Evolutionary conservation across 2,329 filamentous ascomycete genomes (phyloP).

Genomic region (Fusarium pseudoanthophilum): DNA sequence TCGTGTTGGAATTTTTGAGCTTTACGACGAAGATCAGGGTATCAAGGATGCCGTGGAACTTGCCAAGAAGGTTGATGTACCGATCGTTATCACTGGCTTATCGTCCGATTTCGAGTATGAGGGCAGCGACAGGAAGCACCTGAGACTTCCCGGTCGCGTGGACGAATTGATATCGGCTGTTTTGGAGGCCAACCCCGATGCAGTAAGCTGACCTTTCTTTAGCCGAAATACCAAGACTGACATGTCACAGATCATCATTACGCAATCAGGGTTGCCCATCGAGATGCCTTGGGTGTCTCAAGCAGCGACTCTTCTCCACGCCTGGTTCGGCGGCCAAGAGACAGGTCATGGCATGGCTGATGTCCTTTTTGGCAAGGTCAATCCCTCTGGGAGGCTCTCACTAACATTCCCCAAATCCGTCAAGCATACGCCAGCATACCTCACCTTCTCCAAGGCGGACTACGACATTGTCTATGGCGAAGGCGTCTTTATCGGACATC

Average conservation of each 20-base stretch:
- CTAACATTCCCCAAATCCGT: constrained; percentile 71
- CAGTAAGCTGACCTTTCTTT: constrained; percentile 57
- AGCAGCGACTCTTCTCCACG: constrained; percentile 49
- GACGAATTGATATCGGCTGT: constrained; percentile 68
- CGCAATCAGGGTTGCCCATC: constrained; percentile 62
- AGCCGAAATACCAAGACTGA: not conserved
- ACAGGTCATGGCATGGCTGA: constrained; percentile 43
- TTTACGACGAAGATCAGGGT: constrained; percentile 43
- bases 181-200: constrained; percentile 65
- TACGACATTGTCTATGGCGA: constrained; percentile 76
- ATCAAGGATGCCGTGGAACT: constrained; percentile 47
- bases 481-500: constrained; percentile 78
- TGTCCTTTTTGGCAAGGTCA: constrained; percentile 39
- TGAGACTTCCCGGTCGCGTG: constrained; percentile 69
- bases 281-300: constrained; percentile 46
- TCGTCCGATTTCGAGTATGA: constrained; percentile 59
- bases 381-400: constrained; percentile 67
- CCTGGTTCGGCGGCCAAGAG: constrained; percentile 45
- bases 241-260: constrained; percentile 23
- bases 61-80: constrained; percentile 60
- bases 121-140: constrained; percentile 74
- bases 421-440: constrained; percentile 75
- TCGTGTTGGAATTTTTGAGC: constrained; percentile 32
- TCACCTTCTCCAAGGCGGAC: constrained; percentile 73
- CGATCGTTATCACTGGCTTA: constrained; percentile 64